phyloP scores from a whole-genome alignment of 1,139 yeast species.

The Petasospora rhodanensis region DNA sequence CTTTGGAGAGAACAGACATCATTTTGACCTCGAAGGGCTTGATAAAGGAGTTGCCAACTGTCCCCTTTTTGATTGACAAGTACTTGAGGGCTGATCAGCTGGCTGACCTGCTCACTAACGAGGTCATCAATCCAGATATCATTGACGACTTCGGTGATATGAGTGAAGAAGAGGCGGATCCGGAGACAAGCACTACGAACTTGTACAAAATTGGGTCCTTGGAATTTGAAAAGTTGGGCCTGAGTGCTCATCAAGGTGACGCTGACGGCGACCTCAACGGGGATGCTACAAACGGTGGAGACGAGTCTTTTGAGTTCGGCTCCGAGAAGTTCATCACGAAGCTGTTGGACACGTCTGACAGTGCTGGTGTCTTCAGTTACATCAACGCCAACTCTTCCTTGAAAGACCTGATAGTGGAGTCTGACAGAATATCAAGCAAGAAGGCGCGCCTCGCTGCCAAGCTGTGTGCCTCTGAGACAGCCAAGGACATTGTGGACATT shows the following conservation, averaged over 20 bases:
- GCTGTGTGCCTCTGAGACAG: conserved; percentile 16
- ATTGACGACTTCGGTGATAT: conserved; percentile 20
- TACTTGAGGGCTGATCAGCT: conserved; percentile 58
- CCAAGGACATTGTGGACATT: conserved; percentile 11
- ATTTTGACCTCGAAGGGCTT: conserved; percentile 32
- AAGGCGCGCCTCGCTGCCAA: conserved; percentile 16
- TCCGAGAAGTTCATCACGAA: conserved; percentile 34
- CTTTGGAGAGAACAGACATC: conserved; percentile 41
- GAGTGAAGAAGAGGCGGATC: conserved; percentile 4
- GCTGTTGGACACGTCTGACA: conserved; percentile 28
- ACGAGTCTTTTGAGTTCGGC: conserved; percentile 34
- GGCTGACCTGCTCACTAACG: conserved; percentile 37
- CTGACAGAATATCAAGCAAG: conserved; percentile 17
- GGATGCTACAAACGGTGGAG: no score
- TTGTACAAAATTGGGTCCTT: conserved; percentile 52
- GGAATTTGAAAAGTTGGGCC: conserved; percentile 47
- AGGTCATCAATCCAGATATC: conserved; percentile 21
- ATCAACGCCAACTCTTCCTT: conserved; percentile 20
- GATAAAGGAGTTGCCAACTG: conserved; percentile 57
- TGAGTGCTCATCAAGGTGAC: no score
- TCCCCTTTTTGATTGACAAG: conserved; percentile 66
- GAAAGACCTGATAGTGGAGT: conserved; percentile 20
- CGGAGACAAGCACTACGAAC: conserved; percentile 10
- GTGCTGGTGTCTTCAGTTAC: conserved; percentile 21
- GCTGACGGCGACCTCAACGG: no score